These are phyloP conservation scores for Amanita polypyramis DNA, from an alignment of 768 basidiomycete genomes.

Conservation along the genomic window DNA sequence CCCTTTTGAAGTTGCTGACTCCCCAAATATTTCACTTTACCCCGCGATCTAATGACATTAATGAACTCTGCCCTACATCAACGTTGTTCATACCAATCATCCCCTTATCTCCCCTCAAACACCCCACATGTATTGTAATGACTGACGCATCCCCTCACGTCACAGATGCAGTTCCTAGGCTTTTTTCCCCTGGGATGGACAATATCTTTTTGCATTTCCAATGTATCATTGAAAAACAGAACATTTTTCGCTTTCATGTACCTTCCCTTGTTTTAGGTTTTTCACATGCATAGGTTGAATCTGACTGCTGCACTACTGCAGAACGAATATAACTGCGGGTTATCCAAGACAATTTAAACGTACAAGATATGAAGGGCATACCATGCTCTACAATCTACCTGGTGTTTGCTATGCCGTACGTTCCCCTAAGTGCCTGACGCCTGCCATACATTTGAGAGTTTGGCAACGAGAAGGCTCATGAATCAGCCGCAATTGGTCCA, in stretches of 20 bases:
- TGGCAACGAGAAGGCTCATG: too few relatives aligned
- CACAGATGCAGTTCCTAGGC: background rate
- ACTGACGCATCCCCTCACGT: background rate
- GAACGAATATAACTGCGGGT: too few relatives aligned
- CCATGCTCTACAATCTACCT: too few relatives aligned
- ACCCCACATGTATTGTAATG: constrained; percentile 1
- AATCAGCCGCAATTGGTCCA: too few relatives aligned
- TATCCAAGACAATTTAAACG: too few relatives aligned
- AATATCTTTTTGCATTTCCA: background rate
- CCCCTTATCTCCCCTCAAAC: background rate
- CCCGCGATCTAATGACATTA: background rate
- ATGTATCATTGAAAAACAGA: background rate
- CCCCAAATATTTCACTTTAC: background rate
- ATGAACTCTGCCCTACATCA: background rate
- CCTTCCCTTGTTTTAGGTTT: background rate
- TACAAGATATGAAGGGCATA: too few relatives aligned
- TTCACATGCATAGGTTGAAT: background rate
- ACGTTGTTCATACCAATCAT: background rate
- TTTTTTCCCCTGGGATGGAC: background rate
- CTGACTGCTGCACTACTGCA: too few relatives aligned
- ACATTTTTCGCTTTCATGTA: background rate
- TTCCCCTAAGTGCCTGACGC: too few relatives aligned
- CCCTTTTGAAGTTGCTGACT: background rate
- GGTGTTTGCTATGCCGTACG: too few relatives aligned
- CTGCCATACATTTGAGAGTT: too few relatives aligned